Percentiles rank a stretch among this genome's conserved stretches.
Evolutionary conservation across 495 filamentous ascomycete species (phyloP).

Genomic region (Hypomontagnella submonticulosa): DNA sequence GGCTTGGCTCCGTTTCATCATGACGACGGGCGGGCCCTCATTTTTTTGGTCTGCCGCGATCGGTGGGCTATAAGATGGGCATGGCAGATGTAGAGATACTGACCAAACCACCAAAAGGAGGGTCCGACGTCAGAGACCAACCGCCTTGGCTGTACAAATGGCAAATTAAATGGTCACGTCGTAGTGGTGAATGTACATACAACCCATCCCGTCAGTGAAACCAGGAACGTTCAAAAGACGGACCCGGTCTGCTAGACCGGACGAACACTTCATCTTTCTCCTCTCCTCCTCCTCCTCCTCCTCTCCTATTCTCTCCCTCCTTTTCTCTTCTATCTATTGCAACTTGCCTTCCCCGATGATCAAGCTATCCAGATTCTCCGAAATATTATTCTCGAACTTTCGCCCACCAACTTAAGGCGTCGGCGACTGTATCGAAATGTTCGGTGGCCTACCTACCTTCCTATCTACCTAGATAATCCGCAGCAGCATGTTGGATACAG

Average conservation of each 20-base stretch:
- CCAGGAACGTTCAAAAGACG: slow-evolving; percentile 25
- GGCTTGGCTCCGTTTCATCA: slow-evolving; percentile 36
- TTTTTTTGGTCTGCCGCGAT: slow-evolving; percentile 29
- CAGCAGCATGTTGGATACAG: slow-evolving; percentile 35
- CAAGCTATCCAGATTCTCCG: background rate
- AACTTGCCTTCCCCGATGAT: background rate
- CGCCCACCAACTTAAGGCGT: slow-evolving; percentile 1
- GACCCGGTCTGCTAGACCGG: slow-evolving; percentile 8
- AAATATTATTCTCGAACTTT: slow-evolving; percentile 11
- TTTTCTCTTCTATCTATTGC: slow-evolving; percentile 3
- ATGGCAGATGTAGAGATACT: slow-evolving; percentile 19
- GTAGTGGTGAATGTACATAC: slow-evolving; percentile 19
- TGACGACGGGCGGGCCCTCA: slow-evolving; percentile 13
- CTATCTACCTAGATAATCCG: background rate
- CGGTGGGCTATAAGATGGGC: slow-evolving; percentile 11
- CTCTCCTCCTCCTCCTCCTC: background rate
- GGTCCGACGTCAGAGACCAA: slow-evolving; percentile 12
- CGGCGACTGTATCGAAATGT: background rate
- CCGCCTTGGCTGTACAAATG: slow-evolving; percentile 33
- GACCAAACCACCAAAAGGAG: slow-evolving; percentile 7
- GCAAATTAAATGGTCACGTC: slow-evolving; percentile 39
- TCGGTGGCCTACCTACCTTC: slow-evolving; percentile 17
- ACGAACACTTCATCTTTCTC: background rate
- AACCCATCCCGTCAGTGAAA: slow-evolving; percentile 26
- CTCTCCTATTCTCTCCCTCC: no score